These are phyloP conservation scores for Ganoderma lingzhi DNA, from an alignment of 1,284 basidiomycete genomes.

Conservation along the genomic window DNA sequence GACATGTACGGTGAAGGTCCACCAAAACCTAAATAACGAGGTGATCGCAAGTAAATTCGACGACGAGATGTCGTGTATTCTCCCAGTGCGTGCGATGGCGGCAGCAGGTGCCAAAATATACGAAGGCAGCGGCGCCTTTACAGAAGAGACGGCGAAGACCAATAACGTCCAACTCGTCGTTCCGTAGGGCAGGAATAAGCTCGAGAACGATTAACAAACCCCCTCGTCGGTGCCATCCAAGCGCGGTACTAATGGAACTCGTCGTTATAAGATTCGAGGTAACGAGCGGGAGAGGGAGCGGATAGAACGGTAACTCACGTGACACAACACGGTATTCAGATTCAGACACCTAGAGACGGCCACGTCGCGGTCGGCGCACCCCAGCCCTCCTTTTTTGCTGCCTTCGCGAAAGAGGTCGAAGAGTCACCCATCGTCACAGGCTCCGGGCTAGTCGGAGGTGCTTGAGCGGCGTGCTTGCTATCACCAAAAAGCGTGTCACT, in stretches of 20 bases:
- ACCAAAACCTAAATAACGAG: too few species aligned
- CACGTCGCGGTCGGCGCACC: conserved; percentile 24
- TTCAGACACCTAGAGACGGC: conserved; percentile 22
- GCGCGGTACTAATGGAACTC: too few species aligned
- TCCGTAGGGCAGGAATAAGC: too few species aligned
- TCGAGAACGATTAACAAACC: too few species aligned
- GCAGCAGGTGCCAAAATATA: too few species aligned
- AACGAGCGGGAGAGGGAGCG: neutral
- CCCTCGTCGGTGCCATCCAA: too few species aligned
- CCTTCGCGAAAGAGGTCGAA: conserved; percentile 28
- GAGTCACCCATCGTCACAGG: conserved; percentile 15
- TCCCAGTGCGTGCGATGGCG: too few species aligned
- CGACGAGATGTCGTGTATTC: too few species aligned
- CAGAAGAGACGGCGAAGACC: too few species aligned
- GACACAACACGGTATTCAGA: neutral
- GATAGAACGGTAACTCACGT: neutral
- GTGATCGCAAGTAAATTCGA: too few species aligned
- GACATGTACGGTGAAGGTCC: neutral
- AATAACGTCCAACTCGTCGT: too few species aligned
- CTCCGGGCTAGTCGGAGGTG: neutral
- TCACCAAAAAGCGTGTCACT: neutral
- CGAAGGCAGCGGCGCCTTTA: too few species aligned
- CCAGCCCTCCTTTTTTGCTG: conserved; percentile 29
- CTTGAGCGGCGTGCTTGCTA: neutral
- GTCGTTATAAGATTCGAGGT: neutral